Base-by-base conservation (phyloP, 2,329 filamentous ascomycete species). In the Sporothrix protearum region DNA sequence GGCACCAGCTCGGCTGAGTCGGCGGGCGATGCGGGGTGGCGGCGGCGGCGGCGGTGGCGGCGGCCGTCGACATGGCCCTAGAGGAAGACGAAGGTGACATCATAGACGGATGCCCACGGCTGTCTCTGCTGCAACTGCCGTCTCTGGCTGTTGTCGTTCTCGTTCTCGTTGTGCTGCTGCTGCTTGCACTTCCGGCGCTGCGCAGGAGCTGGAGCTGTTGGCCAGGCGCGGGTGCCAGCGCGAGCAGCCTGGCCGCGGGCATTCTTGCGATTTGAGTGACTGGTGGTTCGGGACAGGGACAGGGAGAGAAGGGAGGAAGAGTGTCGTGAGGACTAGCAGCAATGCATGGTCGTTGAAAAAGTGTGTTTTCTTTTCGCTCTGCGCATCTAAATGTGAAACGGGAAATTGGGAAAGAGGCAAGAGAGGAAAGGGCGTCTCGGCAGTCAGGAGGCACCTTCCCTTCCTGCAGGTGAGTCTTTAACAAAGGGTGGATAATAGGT, bases 161-260 rank as follows among this genome's bases (percentile, higher is more conserved):
- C 39, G 36, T 25, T 22, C 33, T 9, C 39, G 36, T 25, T 22
- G 36, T 51, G 64, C 53, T 19, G 55, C 51, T 70, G 68, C 45
- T 36, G 67, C 70, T 33, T 39, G 39, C 63, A 30, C 68, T 67
- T 49, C 71, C 59, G 19, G 71, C 72, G 25, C 59, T 71, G 49
- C 73, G 73, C 57, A 73, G 53, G n/a, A 73, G 66, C 59, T 71
- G 70, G 33, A 74, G 68, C 39, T 68, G 72, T 45, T 49, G 68
- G 49, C 64, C 63, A 19, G 69, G 59, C 36, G 73, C 49, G 42
- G 71, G 69, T 14, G 67, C 61, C 53, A 71, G 71, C 67, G 71
- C n/a, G n/a, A 73, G 67, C 67, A 72, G 67, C 42, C 69, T 59
- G 25, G 49, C 71, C 2, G 71, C 36, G 39, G 73, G 72, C 73